Percentiles rank a stretch among this genome's conserved stretches.
These are phyloP conservation scores for Plectosphaerella plurivora DNA, from an alignment of 2,329 filamentous ascomycete genomes.

Conservation along the genomic window DNA sequence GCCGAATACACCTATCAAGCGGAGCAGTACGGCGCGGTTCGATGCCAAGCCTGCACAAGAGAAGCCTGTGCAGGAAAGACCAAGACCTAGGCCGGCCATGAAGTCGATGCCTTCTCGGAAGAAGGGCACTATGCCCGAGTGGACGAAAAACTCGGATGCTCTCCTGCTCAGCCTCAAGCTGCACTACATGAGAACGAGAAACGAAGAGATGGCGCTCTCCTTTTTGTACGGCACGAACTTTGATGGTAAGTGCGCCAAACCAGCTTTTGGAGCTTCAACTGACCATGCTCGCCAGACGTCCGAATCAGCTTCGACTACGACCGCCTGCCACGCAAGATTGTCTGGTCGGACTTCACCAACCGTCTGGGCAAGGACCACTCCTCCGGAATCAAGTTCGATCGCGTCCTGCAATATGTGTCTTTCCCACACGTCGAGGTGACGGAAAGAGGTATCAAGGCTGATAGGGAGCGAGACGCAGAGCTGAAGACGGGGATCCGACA, in stretches of 20 bases:
- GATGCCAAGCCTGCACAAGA: slow-evolving; percentile 4
- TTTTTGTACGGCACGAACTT: slow-evolving; percentile 18
- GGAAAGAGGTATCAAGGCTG: background rate
- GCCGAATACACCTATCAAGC: background rate
- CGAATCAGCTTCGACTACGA: slow-evolving; percentile 20
- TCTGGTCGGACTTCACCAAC: slow-evolving; percentile 6
- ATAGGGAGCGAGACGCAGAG: background rate
- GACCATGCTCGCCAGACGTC: slow-evolving; percentile 8
- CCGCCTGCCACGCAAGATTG: slow-evolving; percentile 5
- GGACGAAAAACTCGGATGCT: slow-evolving; percentile 6
- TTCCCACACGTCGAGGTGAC: slow-evolving; percentile 10
- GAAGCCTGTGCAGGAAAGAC: slow-evolving; percentile 2
- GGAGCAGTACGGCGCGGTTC: background rate
- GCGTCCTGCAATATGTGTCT: slow-evolving; percentile 20
- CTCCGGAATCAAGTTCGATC: slow-evolving; percentile 14
- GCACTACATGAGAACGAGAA: slow-evolving; percentile 17
- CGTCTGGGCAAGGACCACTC: slow-evolving; percentile 12
- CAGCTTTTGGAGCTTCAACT: background rate
- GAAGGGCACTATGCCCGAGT: slow-evolving; percentile 6
- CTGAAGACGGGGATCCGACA: background rate
- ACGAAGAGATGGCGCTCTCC: slow-evolving; percentile 14
- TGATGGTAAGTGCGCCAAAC: slow-evolving; percentile 1
- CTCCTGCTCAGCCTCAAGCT: slow-evolving; percentile 13
- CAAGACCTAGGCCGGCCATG: background rate
- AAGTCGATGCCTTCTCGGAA: slow-evolving; percentile 1